Evolutionary conservation across 2,329 filamentous ascomycete genomes (phyloP), one percentile per base, ranked within the genome.

Genomic region (Microsporum ferrugineum): DNA sequence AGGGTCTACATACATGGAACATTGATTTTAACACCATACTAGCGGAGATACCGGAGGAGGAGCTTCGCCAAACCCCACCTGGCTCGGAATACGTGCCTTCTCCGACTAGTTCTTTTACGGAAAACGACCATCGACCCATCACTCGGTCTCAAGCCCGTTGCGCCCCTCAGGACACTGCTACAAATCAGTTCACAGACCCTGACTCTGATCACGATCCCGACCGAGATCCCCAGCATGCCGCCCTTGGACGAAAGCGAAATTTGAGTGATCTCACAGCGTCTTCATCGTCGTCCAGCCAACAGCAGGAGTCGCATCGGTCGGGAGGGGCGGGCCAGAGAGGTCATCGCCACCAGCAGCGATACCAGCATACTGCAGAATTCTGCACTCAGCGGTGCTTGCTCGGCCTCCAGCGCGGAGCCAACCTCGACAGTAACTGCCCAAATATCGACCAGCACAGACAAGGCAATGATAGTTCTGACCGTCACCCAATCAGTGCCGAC

Each of bases 361-460:
- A 47, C 43, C 63, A 58, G 7, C 66, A 64, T 57, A 55, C 34
- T 47, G 60, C 60, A 7, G 58, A 62, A 61, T 71, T 69, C 60
- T 72, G 68, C 59, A 71, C 68, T 10, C 66, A 71, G 57, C 33
- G 57, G 31, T 71, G 65, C 57, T 61, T 72, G 29, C 62, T 70
- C 4, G 68, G 70, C 5, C 62, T 72, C 29, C 63, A 67, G 41
- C 36, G 55, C 36, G 57, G 63, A 1, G 63, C 55, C 8, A 1
- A n/a, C 23, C 59, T 71, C 5, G 70, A 72, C 57, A 39, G 56
- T n/a, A 27, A 2, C 27, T 72, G 67, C 59, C 70, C 65, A 55
- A 72, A 72, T 64, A 57, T 65, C 23, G 53, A 63, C 39, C 61
- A 67, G 1, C 66, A 70, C 58, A 60, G 34, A 23, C 58, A 62